Evolutionary conservation across 1,284 basidiomycete genomes (phyloP), one percentile per base, ranked within the genome.

Genomic region (Leccinum solheimii): DNA sequence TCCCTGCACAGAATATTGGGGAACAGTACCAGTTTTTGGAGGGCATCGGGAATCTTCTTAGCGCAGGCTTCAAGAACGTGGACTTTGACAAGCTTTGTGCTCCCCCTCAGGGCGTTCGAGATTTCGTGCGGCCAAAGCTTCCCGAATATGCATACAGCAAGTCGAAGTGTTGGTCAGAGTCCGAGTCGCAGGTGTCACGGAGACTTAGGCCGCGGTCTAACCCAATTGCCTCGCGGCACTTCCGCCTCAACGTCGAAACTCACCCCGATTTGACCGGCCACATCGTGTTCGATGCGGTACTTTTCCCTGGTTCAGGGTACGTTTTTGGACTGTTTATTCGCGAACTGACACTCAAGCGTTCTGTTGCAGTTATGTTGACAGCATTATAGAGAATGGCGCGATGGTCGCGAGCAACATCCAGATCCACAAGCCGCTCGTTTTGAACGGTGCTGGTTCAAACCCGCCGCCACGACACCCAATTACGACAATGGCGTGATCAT

Each of bases 261-360:
- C 71, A 74, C 43, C 64, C 70, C 1, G 66, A 72, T 54, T 56
- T 72, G 38, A 71, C 70, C 1, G 70, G 72, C 2, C 72, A 72
- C 26, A 50, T 72, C 7, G 63, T 72, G 5, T 70, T 74, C n/a
- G 72, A 72, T 10, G 72, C 71, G 0, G 60, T 66, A 0, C 64
- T 72, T 1, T 72, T 72, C 62, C 71, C 71, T 32, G 67, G 69
- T 48, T 72, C 71, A 5, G 71, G 70, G 70, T 74, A 56, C 45
- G 67, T 59, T n/a, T 40, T n/a, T 40, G n/a, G n/a, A n/a, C 38
- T n/a, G 1, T 40, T 40, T 40, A 16, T 40, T 40, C 38, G 16
- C 38, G 9, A n/a, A n/a, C 16, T n/a, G 38, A 40, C 9, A 40
- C 16, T 40, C 8, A 40, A 16, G 9, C 16, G 9, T 40, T 40